A percentile compares a stretch with the other conserved stretches of the same genome.
Conservation (phyloP, 2,329 filamentous ascomycete genomes). For the Colletotrichum australisinense region DNA sequence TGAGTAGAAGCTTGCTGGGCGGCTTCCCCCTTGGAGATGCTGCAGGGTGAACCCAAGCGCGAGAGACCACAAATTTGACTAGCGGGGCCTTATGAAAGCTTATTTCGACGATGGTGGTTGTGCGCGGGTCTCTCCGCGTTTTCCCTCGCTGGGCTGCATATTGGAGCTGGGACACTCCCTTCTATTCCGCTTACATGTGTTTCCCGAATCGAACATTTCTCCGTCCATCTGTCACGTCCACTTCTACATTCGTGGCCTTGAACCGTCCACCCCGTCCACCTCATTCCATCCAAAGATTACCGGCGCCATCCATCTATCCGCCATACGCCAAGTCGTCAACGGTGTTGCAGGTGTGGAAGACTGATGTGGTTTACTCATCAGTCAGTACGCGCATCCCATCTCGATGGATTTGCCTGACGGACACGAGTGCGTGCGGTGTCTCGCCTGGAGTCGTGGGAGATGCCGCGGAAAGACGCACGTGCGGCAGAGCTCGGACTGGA, state of each 20-base stretch:
- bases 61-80: not conserved
- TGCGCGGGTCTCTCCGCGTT: not conserved
- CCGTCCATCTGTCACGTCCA: not conserved
- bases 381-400: not conserved
- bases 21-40: not conserved
- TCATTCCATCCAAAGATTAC: not conserved
- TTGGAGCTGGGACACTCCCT: not conserved
- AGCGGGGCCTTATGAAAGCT: not conserved
- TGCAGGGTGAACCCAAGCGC: not conserved
- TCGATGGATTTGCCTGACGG: not conserved
- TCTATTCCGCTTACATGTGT: not conserved
- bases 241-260: no score
- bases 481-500: not conserved
- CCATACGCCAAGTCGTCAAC: not conserved
- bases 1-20: not conserved
- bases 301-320: not conserved
- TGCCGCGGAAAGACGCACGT: not conserved
- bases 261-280: not conserved
- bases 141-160: not conserved
- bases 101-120: not conserved
- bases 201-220: not conserved
- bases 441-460: not conserved
- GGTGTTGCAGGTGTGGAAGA: not conserved
- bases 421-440: not conserved
- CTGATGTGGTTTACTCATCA: not conserved